Percentiles rank a stretch among this genome's conserved stretches.
phyloP scores from a whole-genome alignment of 2,329 filamentous ascomycete species.

The Pseudogymnoascus sp. region DNA sequence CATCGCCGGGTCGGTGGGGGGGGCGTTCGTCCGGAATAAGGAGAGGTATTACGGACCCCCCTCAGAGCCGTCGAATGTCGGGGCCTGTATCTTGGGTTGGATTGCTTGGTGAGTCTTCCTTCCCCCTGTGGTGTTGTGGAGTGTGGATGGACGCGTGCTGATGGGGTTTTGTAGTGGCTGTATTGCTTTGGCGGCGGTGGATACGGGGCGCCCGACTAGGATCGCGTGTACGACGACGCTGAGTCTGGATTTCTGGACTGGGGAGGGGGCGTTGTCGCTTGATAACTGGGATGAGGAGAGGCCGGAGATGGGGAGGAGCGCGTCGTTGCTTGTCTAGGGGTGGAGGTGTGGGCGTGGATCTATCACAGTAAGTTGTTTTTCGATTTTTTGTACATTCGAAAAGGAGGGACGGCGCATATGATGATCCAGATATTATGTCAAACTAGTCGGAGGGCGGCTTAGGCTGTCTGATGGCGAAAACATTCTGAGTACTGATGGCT shows the following conservation, averaged over 20 bases:
- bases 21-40: neutral
- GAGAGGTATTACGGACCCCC: too few species aligned
- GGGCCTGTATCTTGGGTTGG: neutral
- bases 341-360: neutral
- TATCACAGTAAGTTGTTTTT: neutral
- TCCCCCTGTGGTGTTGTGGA: neutral
- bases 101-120: neutral
- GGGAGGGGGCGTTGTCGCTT: neutral
- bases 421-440: constrained; percentile 7
- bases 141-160: neutral
- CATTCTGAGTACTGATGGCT: neutral
- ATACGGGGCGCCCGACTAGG: neutral
- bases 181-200: neutral
- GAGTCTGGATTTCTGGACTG: neutral
- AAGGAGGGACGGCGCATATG: neutral
- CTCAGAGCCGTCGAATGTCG: neutral
- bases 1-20: neutral
- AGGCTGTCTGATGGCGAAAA: neutral
- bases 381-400: neutral
- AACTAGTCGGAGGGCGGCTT: neutral
- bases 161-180: neutral
- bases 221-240: neutral
- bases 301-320: neutral
- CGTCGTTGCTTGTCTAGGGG: neutral
- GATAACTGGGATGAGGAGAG: neutral